Conservation (phyloP, 2,329 filamentous ascomycete genomes). For the Furcasterigmium sp. region DNA sequence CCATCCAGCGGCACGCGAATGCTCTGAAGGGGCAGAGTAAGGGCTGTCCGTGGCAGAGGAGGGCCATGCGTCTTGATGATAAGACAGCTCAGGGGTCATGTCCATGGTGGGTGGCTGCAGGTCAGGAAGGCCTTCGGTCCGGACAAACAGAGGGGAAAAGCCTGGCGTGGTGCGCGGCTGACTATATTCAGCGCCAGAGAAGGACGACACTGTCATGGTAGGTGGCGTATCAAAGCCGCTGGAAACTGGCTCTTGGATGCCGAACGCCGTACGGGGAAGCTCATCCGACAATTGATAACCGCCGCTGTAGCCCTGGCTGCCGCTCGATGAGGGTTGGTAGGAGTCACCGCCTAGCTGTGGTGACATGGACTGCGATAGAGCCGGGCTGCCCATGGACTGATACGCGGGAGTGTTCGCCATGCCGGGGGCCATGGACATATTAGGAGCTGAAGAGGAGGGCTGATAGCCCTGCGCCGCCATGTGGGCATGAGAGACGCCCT, state of each 20-base stretch:
- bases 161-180: conserved; percentile 12
- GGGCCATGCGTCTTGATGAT: conserved; percentile 29
- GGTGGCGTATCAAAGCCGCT: conserved; percentile 4
- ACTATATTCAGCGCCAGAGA: conserved; percentile 8
- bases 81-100: conserved; percentile 10
- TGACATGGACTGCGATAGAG: conserved; percentile 9
- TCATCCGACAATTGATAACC: conserved; percentile 7
- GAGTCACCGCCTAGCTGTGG: conserved; percentile 7
- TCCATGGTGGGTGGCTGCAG: conserved; percentile 7
- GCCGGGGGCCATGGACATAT: conserved; percentile 10
- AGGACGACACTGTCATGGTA: conserved; percentile 1
- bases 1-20: conserved; percentile 12
- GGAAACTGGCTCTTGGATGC: background rate
- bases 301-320: conserved; percentile 7
- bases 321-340: conserved; percentile 9
- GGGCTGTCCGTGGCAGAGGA: conserved; percentile 42
- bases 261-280: background rate
- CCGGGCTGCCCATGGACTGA: conserved; percentile 7
- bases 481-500: conserved; percentile 5
- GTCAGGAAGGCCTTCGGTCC: conserved; percentile 7
- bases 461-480: conserved; percentile 9
- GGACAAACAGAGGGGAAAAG: conserved; percentile 8
- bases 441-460: conserved; percentile 3
- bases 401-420: conserved; percentile 3
- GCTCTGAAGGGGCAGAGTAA: conserved; percentile 42